phyloP scores from a whole-genome alignment of 495 filamentous ascomycete genomes.

The Aspergillus bertholletiae region DNA sequence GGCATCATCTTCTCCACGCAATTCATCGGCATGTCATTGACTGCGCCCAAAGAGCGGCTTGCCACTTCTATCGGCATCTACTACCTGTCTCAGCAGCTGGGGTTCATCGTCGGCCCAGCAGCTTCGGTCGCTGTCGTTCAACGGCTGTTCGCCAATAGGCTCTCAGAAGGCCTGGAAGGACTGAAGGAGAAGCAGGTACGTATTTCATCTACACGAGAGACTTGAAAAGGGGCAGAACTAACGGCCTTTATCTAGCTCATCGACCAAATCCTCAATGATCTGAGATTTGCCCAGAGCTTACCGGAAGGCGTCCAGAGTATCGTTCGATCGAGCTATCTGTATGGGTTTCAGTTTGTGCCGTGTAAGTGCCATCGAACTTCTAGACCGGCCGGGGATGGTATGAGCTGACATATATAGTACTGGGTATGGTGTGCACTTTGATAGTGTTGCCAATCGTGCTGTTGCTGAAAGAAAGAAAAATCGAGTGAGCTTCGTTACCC shows the following conservation, averaged over 20 bases:
- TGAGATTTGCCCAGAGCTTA: slow-evolving; percentile 13
- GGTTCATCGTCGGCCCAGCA: slow-evolving; percentile 26
- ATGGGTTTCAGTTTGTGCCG: slow-evolving; percentile 21
- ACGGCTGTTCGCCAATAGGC: slow-evolving; percentile 12
- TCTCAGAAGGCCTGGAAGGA: slow-evolving; percentile 10
- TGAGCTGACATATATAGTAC: neutral
- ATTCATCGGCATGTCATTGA: slow-evolving; percentile 25
- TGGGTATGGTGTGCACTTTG: neutral
- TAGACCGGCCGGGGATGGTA: too few species aligned
- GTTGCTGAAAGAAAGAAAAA: neutral
- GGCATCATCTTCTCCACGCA: slow-evolving; percentile 25
- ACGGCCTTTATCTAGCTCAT: slow-evolving; percentile 17
- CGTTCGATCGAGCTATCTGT: slow-evolving; percentile 20
- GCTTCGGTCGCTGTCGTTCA: slow-evolving; percentile 17
- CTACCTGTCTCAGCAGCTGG: slow-evolving; percentile 32
- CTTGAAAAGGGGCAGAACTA: neutral
- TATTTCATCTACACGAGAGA: too few species aligned
- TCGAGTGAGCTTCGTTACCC: neutral
- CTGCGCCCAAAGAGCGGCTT: slow-evolving; percentile 17
- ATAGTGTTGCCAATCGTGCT: neutral
- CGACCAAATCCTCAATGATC: slow-evolving; percentile 19
- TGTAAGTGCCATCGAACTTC: slow-evolving; percentile 9
- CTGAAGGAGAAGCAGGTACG: slow-evolving; percentile 6
- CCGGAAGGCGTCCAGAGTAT: slow-evolving; percentile 7
- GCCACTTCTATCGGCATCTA: slow-evolving; percentile 25